Percentiles rank a stretch among this genome's conserved stretches.
These are phyloP conservation scores for Aotearoamyces nothofagi DNA, from an alignment of 2,329 filamentous ascomycete species.

Conservation along the genomic window DNA sequence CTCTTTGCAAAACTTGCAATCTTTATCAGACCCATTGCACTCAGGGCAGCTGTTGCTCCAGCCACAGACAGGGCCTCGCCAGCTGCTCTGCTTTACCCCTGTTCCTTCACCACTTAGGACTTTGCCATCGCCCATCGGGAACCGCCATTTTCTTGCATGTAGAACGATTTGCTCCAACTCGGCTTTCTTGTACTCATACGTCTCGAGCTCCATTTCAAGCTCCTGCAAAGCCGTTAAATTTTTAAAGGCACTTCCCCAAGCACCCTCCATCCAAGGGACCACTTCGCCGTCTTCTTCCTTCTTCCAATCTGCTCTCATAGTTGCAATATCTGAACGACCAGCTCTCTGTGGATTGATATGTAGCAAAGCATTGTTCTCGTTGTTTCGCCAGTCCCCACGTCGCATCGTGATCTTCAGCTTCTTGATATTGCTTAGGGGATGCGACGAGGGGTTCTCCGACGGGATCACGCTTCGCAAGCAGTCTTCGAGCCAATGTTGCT, in stretches of 20 bases:
- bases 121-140: conserved; percentile 6
- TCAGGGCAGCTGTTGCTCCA: conserved; percentile 8
- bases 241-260: conserved; percentile 11
- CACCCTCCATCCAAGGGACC: conserved; percentile 2
- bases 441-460: too few relatives aligned
- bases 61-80: conserved; percentile 6
- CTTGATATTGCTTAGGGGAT: conserved; percentile 9
- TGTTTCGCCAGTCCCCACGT: conserved; percentile 14
- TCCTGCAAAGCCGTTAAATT: conserved; percentile 6
- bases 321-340: conserved; percentile 1
- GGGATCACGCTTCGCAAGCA: conserved; percentile 5
- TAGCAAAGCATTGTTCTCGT: conserved; percentile 8
- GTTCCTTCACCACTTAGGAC: conserved; percentile 2
- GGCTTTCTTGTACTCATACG: conserved; percentile 10
- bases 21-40: not conserved
- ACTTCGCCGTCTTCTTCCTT: not conserved
- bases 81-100: conserved; percentile 3
- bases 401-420: conserved; percentile 12
- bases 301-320: conserved; percentile 5
- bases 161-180: conserved; percentile 11
- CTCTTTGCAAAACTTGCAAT: not conserved
- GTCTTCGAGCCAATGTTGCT: conserved; percentile 12
- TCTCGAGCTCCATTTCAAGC: conserved; percentile 13
- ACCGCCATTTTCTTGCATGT: conserved; percentile 11
- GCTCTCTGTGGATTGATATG: conserved; percentile 9